Percentiles rank a stretch among this genome's conserved stretches.
These are phyloP conservation scores for Agaricales sp. DNA, from an alignment of 1,284 basidiomycete species.

Conservation along the genomic window DNA sequence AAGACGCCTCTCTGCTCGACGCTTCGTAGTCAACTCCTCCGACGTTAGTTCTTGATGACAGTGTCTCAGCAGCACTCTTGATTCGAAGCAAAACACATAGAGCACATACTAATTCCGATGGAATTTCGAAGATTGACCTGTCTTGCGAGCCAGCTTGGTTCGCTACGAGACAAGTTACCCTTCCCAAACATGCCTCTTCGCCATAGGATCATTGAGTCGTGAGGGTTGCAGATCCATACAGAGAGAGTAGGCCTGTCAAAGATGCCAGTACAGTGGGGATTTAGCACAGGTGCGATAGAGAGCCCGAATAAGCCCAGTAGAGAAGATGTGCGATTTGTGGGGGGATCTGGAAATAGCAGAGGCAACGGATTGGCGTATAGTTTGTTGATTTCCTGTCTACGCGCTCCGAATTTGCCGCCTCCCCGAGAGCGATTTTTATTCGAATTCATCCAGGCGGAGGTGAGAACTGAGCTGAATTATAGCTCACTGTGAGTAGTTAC, in stretches of 20 bases:
- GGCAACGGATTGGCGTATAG: constrained; percentile 61
- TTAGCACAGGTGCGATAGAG: constrained; percentile 36
- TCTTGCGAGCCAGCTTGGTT: constrained; percentile 85
- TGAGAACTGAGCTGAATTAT: not conserved
- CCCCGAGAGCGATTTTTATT: constrained; percentile 11
- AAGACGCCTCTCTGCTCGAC: constrained; percentile 76
- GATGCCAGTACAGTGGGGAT: constrained; percentile 56
- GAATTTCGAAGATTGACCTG: constrained; percentile 56
- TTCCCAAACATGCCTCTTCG: constrained; percentile 94
- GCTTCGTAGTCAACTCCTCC: constrained; percentile 81
- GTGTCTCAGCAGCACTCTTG: constrained; percentile 7
- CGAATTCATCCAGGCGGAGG: not conserved
- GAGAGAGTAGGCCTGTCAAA: constrained; percentile 68
- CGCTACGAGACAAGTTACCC: constrained; percentile 86
- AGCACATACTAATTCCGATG: constrained; percentile 40
- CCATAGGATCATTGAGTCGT: constrained; percentile 71
- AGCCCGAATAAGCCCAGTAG: constrained; percentile 46
- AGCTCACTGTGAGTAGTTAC: not conserved
- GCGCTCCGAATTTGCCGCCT: constrained; percentile 38
- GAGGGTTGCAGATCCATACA: constrained; percentile 66
- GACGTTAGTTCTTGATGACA: constrained; percentile 51
- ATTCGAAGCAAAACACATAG: constrained; percentile 3
- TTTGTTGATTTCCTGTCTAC: constrained; percentile 50
- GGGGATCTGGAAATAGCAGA: constrained; percentile 37
- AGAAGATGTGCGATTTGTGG: constrained; percentile 26